These are phyloP conservation scores for Xanthoconium separans DNA, from an alignment of 1,284 basidiomycete genomes.

Conservation along the genomic window DNA sequence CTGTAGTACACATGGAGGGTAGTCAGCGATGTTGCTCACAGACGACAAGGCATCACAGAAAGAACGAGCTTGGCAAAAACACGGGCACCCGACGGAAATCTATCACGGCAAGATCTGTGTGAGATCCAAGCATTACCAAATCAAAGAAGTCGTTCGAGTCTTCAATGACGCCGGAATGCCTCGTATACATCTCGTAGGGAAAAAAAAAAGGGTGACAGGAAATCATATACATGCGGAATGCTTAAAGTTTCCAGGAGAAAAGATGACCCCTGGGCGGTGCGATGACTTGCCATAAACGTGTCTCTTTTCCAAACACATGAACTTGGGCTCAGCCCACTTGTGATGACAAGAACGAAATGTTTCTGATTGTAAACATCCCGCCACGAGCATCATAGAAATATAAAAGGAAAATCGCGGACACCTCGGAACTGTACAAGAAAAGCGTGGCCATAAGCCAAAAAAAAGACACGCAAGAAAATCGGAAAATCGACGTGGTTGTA, in stretches of 20 bases:
- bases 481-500: not conserved
- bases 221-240: not conserved
- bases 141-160: not conserved
- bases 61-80: not conserved
- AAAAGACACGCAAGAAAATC: not conserved
- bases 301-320: not conserved
- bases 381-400: not conserved
- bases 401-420: not conserved
- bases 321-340: not conserved
- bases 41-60: not conserved
- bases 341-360: not conserved
- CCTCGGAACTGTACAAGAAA: not conserved
- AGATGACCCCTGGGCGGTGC: not conserved
- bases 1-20: not conserved
- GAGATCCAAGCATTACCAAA: not conserved
- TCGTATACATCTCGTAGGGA: not conserved
- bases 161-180: not conserved
- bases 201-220: not conserved
- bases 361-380: not conserved
- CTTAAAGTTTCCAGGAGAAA: not conserved
- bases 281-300: not conserved
- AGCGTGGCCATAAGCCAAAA: not conserved
- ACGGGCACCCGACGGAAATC: not conserved
- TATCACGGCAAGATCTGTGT: not conserved
- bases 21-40: conserved; percentile 9